A percentile compares a stretch with the other conserved stretches of the same genome.
These are phyloP conservation scores for Protomyces inundatus DNA, from an alignment of 1,139 yeast genomes.

Conservation along the genomic window DNA sequence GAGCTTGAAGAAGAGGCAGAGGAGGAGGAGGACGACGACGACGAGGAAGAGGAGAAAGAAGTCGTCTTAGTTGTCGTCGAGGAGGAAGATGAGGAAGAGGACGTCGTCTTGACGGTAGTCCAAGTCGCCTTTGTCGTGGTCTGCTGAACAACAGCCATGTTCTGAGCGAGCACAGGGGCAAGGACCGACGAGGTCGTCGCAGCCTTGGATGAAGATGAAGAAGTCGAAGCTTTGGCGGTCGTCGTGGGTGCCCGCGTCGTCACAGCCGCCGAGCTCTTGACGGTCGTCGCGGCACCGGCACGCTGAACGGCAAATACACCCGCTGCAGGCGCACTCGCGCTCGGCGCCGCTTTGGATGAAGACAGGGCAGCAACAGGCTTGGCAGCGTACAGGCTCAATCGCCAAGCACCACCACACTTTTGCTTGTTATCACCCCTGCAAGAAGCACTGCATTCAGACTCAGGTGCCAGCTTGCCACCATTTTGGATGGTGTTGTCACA, in stretches of 20 bases:
- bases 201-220: not conserved
- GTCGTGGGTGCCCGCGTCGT: not conserved
- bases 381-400: slow-evolving; percentile 12
- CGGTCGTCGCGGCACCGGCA: not conserved
- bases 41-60: not conserved
- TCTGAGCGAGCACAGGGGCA: not conserved
- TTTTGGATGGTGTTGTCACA: slow-evolving; percentile 7
- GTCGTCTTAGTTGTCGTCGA: not conserved
- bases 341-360: not conserved
- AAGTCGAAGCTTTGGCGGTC: not conserved
- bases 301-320: not conserved
- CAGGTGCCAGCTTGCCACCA: slow-evolving; percentile 2
- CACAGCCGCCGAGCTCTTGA: not conserved
- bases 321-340: not conserved
- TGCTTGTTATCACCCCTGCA: slow-evolving; percentile 1
- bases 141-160: not conserved
- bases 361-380: not conserved
- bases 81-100: not conserved
- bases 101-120: not conserved
- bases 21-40: not conserved
- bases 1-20: not conserved
- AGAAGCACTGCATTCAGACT: slow-evolving; percentile 1
- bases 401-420: slow-evolving; percentile 13
- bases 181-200: not conserved
- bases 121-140: not conserved